Percentiles rank a stretch among this genome's conserved stretches.
These are phyloP conservation scores for Trichoderma asperellum DNA, from an alignment of 2,329 filamentous ascomycete species.

Conservation along the genomic window DNA sequence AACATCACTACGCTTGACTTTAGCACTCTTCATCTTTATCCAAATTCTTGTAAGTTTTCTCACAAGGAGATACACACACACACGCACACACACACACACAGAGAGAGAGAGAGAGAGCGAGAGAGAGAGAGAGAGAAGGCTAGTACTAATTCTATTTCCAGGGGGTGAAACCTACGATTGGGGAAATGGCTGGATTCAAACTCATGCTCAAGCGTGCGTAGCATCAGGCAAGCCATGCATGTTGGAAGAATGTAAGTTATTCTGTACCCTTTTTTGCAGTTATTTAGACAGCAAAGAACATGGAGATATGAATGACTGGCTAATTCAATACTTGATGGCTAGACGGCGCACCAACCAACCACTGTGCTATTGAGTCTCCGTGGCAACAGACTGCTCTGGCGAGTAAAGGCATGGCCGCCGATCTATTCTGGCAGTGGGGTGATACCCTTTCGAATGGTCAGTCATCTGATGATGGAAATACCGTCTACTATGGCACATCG, in stretches of 20 bases:
- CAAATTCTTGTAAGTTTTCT: constrained; percentile 36
- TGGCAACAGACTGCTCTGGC: constrained; percentile 44
- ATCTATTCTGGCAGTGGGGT: constrained; percentile 50
- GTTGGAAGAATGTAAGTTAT: constrained; percentile 41
- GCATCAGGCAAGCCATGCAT: constrained; percentile 40
- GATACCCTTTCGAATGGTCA: constrained; percentile 47
- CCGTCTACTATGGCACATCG: constrained; percentile 48
- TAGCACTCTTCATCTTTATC: constrained; percentile 41
- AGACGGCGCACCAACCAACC: constrained; percentile 36
- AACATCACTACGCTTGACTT: constrained; percentile 58
- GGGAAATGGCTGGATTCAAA: constrained; percentile 32
- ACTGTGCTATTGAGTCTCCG: constrained; percentile 53
- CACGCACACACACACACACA: too few relatives aligned
- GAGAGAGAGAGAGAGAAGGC: too few relatives aligned
- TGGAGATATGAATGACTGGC: not conserved
- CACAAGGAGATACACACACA: too few relatives aligned
- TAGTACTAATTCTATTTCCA: not conserved
- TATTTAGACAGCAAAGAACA: not conserved
- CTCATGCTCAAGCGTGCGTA: constrained; percentile 37
- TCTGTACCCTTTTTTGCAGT: too few relatives aligned
- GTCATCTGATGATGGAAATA: constrained; percentile 50
- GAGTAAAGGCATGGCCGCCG: constrained; percentile 41
- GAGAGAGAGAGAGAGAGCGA: too few relatives aligned
- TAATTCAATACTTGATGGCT: not conserved
- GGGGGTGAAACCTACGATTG: constrained; percentile 31